Conservation (phyloP, 192 early-diverging fungal genomes). For the Gigaspora rosea region DNA sequence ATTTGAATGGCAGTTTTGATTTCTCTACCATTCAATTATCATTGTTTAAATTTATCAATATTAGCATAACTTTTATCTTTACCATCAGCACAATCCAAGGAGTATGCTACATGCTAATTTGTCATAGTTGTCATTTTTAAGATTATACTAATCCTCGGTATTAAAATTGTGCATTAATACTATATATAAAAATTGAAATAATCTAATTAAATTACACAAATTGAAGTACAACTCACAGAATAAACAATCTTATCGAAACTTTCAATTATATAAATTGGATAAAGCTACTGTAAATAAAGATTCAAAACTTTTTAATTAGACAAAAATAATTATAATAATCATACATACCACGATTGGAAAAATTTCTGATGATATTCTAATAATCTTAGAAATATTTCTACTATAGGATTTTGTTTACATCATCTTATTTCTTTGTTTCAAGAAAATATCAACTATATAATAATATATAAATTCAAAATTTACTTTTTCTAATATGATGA, state of each 20-base stretch:
- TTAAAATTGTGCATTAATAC: too few species aligned
- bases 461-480: too few species aligned
- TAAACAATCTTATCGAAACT: slow-evolving; percentile 61
- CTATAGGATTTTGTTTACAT: slow-evolving; percentile 60
- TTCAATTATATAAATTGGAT: neutral
- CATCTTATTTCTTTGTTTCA: slow-evolving; percentile 51
- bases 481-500: neutral
- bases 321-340: neutral
- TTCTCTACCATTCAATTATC: slow-evolving; percentile 21
- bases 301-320: neutral
- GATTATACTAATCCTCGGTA: too few species aligned
- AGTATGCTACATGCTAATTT: slow-evolving; percentile 45
- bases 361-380: slow-evolving; percentile 66
- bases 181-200: too few species aligned
- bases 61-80: slow-evolving; percentile 17
- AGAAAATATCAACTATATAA: slow-evolving; percentile 53
- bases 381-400: slow-evolving; percentile 57
- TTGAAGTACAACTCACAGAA: slow-evolving; percentile 52
- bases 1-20: slow-evolving; percentile 21
- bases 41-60: neutral
- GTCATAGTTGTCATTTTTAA: too few species aligned
- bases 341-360: slow-evolving; percentile 59
- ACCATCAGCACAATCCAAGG: slow-evolving; percentile 39
- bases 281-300: neutral
- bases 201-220: slow-evolving; percentile 50